These are phyloP conservation scores for Petasospora fabianii DNA, from an alignment of 1,139 yeast species.

Conservation along the genomic window DNA sequence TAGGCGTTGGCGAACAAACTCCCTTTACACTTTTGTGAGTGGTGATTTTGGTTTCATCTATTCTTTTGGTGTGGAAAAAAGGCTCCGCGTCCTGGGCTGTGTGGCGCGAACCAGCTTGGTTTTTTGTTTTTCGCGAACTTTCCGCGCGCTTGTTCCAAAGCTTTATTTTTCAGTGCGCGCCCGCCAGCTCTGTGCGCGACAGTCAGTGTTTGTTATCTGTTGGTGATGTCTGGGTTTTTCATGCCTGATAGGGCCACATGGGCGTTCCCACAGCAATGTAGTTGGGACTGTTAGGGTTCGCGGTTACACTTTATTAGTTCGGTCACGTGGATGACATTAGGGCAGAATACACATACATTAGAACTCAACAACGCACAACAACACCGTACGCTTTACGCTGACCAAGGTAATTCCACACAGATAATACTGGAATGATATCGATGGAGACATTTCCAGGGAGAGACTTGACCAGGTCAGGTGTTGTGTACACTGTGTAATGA, in stretches of 20 bases:
- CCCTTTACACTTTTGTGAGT: no score
- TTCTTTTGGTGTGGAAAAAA: slow-evolving; percentile 7
- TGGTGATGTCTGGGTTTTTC: slow-evolving; percentile 7
- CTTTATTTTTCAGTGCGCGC: no score
- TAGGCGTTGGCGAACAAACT: no score
- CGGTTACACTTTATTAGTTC: no score
- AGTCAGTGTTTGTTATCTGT: no score
- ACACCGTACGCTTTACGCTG: slow-evolving; percentile 25
- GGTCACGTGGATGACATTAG: slow-evolving; percentile 11
- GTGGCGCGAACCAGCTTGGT: slow-evolving; percentile 4
- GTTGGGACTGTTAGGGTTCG: neutral
- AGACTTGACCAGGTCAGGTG: slow-evolving; percentile 13
- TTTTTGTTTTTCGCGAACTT: slow-evolving; percentile 1
- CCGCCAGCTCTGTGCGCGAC: no score
- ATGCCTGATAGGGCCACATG: slow-evolving; percentile 1
- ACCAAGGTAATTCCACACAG: slow-evolving; percentile 29
- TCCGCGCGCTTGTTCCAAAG: neutral
- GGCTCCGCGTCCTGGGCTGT: neutral
- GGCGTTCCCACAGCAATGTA: neutral
- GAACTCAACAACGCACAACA: slow-evolving; percentile 16
- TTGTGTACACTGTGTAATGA: slow-evolving; percentile 27
- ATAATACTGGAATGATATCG: slow-evolving; percentile 31
- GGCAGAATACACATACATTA: neutral
- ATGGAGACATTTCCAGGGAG: slow-evolving; percentile 14
- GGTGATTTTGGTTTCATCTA: neutral